Conservation (phyloP, 768 basidiomycete genomes). For the Panus rudis region DNA sequence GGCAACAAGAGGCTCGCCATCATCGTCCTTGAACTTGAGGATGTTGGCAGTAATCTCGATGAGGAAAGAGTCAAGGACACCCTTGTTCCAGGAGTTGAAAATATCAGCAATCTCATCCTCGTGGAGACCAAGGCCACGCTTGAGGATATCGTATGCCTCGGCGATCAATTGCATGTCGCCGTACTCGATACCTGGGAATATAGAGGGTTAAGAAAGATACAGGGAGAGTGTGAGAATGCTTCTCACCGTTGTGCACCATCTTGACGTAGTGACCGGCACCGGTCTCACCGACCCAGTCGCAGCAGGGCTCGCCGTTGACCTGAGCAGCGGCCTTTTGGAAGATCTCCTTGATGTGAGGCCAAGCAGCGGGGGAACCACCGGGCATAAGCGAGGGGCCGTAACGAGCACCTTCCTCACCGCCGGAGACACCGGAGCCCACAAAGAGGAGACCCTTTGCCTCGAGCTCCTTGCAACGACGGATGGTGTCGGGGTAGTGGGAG, state of each 20-base stretch:
- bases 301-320: constrained; percentile 92
- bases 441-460: constrained; percentile 94
- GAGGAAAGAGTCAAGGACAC: constrained; percentile 98
- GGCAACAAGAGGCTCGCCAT: constrained; percentile 82
- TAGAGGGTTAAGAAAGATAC: neutral
- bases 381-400: constrained; percentile 99
- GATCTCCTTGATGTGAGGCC: constrained; percentile 96
- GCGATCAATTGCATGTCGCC: constrained; percentile 99
- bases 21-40: constrained; percentile 94
- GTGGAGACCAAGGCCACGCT: constrained; percentile 81
- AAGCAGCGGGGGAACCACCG: constrained; percentile 88
- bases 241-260: constrained; percentile 95
- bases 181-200: constrained; percentile 85
- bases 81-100: constrained; percentile 94
- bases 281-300: constrained; percentile 98
- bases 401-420: constrained; percentile 98
- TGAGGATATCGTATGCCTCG: constrained; percentile 98
- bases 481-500: constrained; percentile 97
- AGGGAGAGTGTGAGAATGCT: constrained; percentile 4
- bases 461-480: constrained; percentile 88
- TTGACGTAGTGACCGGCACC: constrained; percentile 98
- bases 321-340: constrained; percentile 98
- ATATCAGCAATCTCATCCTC: constrained; percentile 93
- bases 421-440: constrained; percentile 97
- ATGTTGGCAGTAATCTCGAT: constrained; percentile 98